Base-by-base conservation (phyloP, 2,329 filamentous ascomycete genomes). In the Stagonosporopsis tanaceti region DNA sequence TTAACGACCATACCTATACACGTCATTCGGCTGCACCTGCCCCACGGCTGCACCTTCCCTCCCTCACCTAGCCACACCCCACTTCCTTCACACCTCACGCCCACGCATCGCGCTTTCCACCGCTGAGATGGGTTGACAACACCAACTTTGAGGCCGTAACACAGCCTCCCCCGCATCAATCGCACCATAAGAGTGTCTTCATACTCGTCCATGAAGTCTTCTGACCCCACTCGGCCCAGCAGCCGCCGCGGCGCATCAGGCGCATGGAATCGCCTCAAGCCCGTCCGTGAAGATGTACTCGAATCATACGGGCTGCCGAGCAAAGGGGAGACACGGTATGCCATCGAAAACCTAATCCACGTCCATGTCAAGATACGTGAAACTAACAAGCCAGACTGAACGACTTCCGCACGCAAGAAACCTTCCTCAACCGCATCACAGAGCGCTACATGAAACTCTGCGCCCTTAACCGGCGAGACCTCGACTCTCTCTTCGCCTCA, bases 381-480 rank as follows among this genome's bases (percentile, higher is more conserved):
- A 4, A 45, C 47, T 59, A 34, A 61, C 54, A 8, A 37, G 8
- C 3, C 38, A 82, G 80, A 58, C 71, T 81, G 22, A 78, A 79
- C 56, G 87, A 94, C 67, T 81, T 84, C 76, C 92, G 91, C 78
- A 85, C 85, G 7, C 94, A 98, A 78, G 90, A 96, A 75, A 82
- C 82, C 51, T 97, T 94, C 80, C 97, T 94, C 77, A 88, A 88
- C 72, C 91, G 89, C 72, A 96, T 97, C 68, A 87, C 93, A 57
- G 89, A 94, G 72, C 87, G 92, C 46, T 97, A 96, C 79, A 89
- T 97, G 85, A 87, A 87, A 62, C 96, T 97, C 76, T 96, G 93
- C 80, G 90, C 91, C 15, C 85, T 88, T 53, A 86, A 89, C 70
- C 84, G 88, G 50, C 87, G 91, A 63, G 87, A 90, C 65, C 85